Percentiles rank a stretch among this genome's conserved stretches.
phyloP scores from a whole-genome alignment of 2,329 filamentous ascomycete species.

The Aureobasidium subglaciale region DNA sequence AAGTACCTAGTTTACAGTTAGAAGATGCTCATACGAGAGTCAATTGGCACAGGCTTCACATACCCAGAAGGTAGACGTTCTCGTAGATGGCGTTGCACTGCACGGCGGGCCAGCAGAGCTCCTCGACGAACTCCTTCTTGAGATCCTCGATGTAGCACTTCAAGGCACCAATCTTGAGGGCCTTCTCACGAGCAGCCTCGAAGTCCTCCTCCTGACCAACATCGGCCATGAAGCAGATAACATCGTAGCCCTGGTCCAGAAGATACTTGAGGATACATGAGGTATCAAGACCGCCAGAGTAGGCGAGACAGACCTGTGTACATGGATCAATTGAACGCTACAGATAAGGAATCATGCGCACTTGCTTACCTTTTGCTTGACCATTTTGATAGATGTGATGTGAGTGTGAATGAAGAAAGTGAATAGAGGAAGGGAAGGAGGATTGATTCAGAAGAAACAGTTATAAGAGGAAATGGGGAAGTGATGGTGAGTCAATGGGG shows the following conservation, averaged over 20 bases:
- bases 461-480: constrained; percentile 1
- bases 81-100: constrained; percentile 44
- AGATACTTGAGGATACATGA: constrained; percentile 47
- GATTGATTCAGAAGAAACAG: neutral
- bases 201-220: constrained; percentile 61
- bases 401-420: neutral
- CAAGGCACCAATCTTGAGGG: constrained; percentile 59
- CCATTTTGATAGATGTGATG: constrained; percentile 15
- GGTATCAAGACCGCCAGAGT: constrained; percentile 53
- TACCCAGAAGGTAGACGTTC: constrained; percentile 54
- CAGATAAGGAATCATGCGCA: neutral
- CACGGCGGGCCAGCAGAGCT: constrained; percentile 73
- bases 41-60: neutral
- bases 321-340: neutral
- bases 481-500: constrained; percentile 12
- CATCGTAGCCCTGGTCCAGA: constrained; percentile 50
- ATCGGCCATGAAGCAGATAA: constrained; percentile 64
- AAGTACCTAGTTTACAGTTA: constrained; percentile 20
- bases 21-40: constrained; percentile 20
- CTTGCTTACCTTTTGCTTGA: constrained; percentile 17
- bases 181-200: constrained; percentile 65
- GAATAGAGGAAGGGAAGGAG: neutral
- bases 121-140: constrained; percentile 65
- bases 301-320: constrained; percentile 40
- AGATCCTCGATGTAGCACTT: constrained; percentile 59